Conservation (phyloP, 228 moss, liverwort and hornwort genomes). For the Sphagnum magellanicum region DNA sequence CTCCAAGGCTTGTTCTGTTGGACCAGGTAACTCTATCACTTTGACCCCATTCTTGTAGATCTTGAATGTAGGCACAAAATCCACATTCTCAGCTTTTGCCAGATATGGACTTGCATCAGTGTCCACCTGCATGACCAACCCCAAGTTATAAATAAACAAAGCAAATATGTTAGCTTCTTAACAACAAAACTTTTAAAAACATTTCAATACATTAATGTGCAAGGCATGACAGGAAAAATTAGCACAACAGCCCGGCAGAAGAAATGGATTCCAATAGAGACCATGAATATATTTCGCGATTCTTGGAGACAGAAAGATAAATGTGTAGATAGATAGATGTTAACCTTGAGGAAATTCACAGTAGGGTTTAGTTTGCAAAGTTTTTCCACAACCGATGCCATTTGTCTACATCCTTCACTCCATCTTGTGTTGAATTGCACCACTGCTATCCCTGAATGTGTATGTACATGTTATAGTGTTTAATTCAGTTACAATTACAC, state of each 20-base stretch:
- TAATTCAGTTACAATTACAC: no score
- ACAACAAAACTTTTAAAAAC: no score
- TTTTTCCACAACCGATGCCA: slow-evolving; percentile 30
- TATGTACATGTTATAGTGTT: no score
- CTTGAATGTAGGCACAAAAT: slow-evolving; percentile 52
- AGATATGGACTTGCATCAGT: slow-evolving; percentile 29
- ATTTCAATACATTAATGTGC: no score
- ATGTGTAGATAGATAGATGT: no score
- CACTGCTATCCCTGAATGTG: slow-evolving; percentile 36
- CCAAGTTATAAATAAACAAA: no score
- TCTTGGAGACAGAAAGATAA: no score
- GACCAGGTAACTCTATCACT: slow-evolving; percentile 45
- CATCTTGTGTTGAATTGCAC: slow-evolving; percentile 45
- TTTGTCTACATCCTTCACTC: slow-evolving; percentile 39
- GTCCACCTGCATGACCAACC: slow-evolving; percentile 28
- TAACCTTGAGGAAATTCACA: slow-evolving; percentile 42
- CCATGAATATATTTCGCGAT: no score
- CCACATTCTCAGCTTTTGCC: slow-evolving; percentile 42
- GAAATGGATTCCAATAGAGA: no score
- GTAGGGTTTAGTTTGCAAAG: slow-evolving; percentile 48
- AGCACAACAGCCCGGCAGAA: no score
- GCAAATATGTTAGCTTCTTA: no score
- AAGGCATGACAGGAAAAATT: no score
- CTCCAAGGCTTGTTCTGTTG: slow-evolving; percentile 36
- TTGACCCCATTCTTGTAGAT: slow-evolving; percentile 54